Evolutionary conservation across 495 filamentous ascomycete genomes (phyloP).

Genomic region (Aspergillus diversus): DNA sequence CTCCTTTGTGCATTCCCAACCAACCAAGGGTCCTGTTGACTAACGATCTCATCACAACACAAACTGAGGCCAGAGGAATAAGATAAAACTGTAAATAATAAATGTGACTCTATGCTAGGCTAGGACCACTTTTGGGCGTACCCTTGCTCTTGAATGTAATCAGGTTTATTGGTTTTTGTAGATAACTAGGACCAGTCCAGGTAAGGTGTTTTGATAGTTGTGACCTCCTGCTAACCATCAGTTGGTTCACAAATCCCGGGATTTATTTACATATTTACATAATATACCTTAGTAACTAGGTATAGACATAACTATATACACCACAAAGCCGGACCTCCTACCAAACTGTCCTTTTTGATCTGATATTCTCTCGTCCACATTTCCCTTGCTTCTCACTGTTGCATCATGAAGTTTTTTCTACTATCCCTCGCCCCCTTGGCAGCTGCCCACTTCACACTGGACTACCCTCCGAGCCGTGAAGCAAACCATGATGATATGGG

Average conservation of each 20-base stretch:
- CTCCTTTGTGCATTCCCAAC: neutral
- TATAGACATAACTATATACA: neutral
- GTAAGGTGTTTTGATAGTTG: too few species aligned
- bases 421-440: slow-evolving; percentile 42
- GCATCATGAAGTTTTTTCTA: slow-evolving; percentile 32
- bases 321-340: neutral
- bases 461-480: slow-evolving; percentile 59
- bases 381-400: neutral
- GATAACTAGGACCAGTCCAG: too few species aligned
- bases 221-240: too few species aligned
- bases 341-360: neutral
- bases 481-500: slow-evolving; percentile 52
- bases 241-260: too few species aligned
- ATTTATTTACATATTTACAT: too few species aligned
- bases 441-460: slow-evolving; percentile 64
- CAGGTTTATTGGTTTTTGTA: too few species aligned
- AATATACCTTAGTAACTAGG: too few species aligned
- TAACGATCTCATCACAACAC: neutral
- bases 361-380: slow-evolving; percentile 1
- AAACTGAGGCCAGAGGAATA: neutral
- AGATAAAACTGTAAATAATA: neutral
- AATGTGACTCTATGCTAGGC: neutral
- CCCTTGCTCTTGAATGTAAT: too few species aligned
- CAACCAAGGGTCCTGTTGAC: neutral
- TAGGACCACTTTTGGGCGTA: too few species aligned